Evolutionary conservation across 2,329 filamentous ascomycete species (phyloP), one percentile per base, ranked within the genome.

Genomic region (Paraphaeosphaeria sporulosa): DNA sequence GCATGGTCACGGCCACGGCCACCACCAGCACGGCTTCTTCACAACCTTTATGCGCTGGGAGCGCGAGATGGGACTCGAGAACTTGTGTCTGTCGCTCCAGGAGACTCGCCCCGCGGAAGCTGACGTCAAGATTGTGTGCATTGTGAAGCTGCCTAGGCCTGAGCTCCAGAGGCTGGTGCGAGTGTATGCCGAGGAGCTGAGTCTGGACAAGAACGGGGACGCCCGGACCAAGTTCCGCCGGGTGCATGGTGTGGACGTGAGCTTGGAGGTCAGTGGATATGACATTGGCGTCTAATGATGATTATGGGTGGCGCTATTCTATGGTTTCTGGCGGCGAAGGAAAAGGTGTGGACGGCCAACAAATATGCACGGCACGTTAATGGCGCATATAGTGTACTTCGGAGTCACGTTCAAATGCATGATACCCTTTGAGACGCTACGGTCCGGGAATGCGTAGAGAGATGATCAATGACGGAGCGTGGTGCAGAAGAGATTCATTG

Each of bases 181-280:
- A 32, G 79, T 83, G 72, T 85, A 86, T 64, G 78, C 88, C 17
- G 86, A 87, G 56, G 85, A 87, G 64, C 78, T 82, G 49, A 65
- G 47, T 9, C 63, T 74, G 25, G 74, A 76, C 57, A 62, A 66
- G 40, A 66, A 66, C 7, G 69, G 72, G 9, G 75, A 77, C 63
- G 75, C 74, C 7, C 58, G 76, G 57, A 78, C 75, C 2, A 49
- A 66, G 58, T 78, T 77, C 46, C 55, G 71, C 36, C 70, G 61
- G 40, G 42, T 76, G 48, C 67, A 71, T 62, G 73, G 74, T 0
- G 66, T 71, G 10, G 74, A 76, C 19, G 68, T 77, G 2, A 71
- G 71, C 60, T 60, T 76, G 25, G 75, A 76, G 68, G 62, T 77
- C 36, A 72, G 64, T 50, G 74, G 71, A 2, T 70, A 64, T 60